Base-by-base conservation (phyloP, 768 basidiomycete species). In the Lyophyllum atratum region DNA sequence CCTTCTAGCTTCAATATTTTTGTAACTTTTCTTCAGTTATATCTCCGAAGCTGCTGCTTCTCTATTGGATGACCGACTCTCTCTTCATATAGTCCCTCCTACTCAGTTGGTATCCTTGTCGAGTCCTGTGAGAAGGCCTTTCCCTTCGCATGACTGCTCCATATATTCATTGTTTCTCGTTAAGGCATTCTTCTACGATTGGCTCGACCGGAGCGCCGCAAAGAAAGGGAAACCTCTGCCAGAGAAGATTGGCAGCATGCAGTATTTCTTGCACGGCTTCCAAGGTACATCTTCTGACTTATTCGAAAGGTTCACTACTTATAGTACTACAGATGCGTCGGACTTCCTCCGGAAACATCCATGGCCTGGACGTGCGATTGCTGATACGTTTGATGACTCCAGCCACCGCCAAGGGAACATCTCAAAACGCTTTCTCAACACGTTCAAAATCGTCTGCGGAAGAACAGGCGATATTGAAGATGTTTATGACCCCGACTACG, bases 161-260 rank as follows among this genome's bases (percentile, higher is more conserved):
- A 19, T 22, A 17, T 24, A 49, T 43, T 63, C 33, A 56, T 50
- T n/a, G 25, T 17, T 51, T 31, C 12, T 14, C 49, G 14, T 28
- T 17, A 21, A 93, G 85, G 90, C 92, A 5, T 96, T 96, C 72
- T 96, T 91, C 71, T 96, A 95, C 63, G 91, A 93, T 65, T 95
- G 92, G 92, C 74, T 93, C 26, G 93, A 95, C 64, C 79, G 92
- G 56, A 90, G 75, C 66, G 90, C 84, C 4, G 81, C 81, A 10
- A 94, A 92, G 74, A 93, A 94, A 64, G 91, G 90, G 6, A 92
- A 93, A 66, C 80, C 82, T 1, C 70, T 95, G 19, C 92, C 92
- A 22, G 91, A 90, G 57, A 96, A 96, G 74, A 87, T 94, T 49
- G 94, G 94, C 8, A 92, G 89, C 64, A 87, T 94, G 85, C 94